Base-by-base conservation (phyloP, 176 grass and related monocot genomes). In the Oryza glaberrima region DNA sequence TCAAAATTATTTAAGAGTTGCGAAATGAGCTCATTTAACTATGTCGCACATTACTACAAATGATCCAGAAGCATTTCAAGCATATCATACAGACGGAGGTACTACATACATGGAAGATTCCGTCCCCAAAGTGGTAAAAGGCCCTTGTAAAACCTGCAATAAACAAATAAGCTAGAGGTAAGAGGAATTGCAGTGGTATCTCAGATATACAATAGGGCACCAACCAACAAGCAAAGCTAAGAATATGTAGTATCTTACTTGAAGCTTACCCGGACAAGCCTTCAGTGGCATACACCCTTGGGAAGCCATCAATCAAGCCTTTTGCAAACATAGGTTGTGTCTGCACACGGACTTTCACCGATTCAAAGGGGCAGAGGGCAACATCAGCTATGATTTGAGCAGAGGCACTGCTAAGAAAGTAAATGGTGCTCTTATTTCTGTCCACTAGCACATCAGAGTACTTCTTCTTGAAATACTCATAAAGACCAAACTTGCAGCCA, bases 381-480 rank as follows among this genome's bases (percentile, higher is more conserved):
- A 98, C 88, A 91, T 98, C 93, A 23, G 96, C 93, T 83, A 98
- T 90, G 80, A 98, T 67, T 90, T 98, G 96, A 54, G 96, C 96
- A 82, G 96, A 98, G 72, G 91, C 96, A 73, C 93, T 96, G 85
- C 93, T 98, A 68, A 92, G 67, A 54, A 96, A 98, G 84, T 88
- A 98, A 69, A 96, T 72, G 0, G 83, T 85, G 80, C 87, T 92
- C 86, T 51, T 98, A 77, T 92, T 98, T 17, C 87, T 77, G 38
- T 69, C 86, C 52, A 73, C 69, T 5, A 95, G 72, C 71, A 87
- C 25, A 73, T 98, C 96, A 6, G 96, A 96, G 72, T 98, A 98
- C 46, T 81, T 77, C 77, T 98, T 98, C 81, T 95, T 98, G 89
- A 98, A 98, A 78, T 92, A 98, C 74, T 98, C 93, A 70, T 95